These are phyloP conservation scores for Suhomyces chickasaworum DNA, from an alignment of 1,139 yeast genomes.

Conservation along the genomic window DNA sequence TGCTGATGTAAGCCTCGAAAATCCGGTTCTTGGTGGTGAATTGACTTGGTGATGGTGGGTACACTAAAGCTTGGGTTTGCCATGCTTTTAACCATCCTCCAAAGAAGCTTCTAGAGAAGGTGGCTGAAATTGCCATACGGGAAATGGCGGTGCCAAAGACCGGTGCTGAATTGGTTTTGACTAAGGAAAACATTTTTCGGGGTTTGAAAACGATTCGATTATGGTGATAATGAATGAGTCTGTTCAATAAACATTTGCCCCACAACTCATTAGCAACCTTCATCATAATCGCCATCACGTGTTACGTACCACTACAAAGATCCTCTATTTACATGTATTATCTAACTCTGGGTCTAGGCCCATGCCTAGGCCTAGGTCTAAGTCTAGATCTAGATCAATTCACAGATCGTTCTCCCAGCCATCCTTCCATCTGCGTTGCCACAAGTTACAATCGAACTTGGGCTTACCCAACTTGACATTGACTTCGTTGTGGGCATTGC, in stretches of 20 bases:
- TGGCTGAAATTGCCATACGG: conserved; percentile 1
- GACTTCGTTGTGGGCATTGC: conserved; percentile 93
- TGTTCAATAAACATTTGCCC: neutral
- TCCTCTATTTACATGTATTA: conserved; percentile 1
- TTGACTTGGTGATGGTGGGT: conserved; percentile 43
- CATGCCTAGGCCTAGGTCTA: neutral
- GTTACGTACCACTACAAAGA: no score
- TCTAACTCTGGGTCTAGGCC: neutral
- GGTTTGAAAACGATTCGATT: neutral
- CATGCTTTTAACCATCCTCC: conserved; percentile 18
- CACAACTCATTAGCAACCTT: neutral
- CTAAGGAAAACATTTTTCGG: neutral
- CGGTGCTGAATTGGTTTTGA: neutral
- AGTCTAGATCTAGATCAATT: neutral
- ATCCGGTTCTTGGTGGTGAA: conserved; percentile 45
- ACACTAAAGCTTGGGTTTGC: conserved; percentile 28
- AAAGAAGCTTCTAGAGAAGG: conserved; percentile 10
- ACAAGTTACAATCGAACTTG: conserved; percentile 77
- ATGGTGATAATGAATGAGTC: neutral
- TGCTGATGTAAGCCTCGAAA: conserved; percentile 46
- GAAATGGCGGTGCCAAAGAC: neutral
- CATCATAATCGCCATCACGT: neutral
- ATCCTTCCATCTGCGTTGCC: conserved; percentile 93
- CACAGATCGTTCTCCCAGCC: conserved; percentile 53
- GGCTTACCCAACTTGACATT: conserved; percentile 84